Base-by-base conservation (phyloP, 129 eudicot genomes). In the carrot (Daucus carota) region DNA sequence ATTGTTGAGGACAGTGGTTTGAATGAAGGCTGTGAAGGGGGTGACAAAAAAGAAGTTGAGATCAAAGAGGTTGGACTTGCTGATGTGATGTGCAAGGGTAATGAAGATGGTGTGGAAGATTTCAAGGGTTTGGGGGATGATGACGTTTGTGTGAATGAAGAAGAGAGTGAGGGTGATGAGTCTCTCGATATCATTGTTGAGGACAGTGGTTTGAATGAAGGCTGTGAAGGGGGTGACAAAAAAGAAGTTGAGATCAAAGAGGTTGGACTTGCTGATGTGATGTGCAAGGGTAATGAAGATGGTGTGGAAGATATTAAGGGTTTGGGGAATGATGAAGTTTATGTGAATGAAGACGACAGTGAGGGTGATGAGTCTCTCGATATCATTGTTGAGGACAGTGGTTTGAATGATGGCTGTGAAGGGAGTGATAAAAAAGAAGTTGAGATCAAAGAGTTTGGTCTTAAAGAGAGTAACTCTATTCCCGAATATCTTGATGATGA, bases 91-190 rank as follows among this genome's bases (percentile, higher is more conserved):
- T n/a, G n/a, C n/a, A n/a, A n/a, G n/a, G n/a, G n/a, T n/a, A n/a
- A n/a, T n/a, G n/a, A n/a, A n/a, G n/a, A n/a, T n/a, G n/a, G n/a
- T n/a, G n/a, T n/a, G n/a, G n/a, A n/a, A n/a, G n/a, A n/a, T n/a
- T n/a, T n/a, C n/a, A n/a, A n/a, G n/a, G 18, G 22, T 44, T 6
- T 18, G 2, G 5, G 11, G 3, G 6, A 29, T 44, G n/a, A n/a
- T n/a, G n/a, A n/a, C n/a, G n/a, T n/a, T n/a, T n/a, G n/a, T n/a
- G n/a, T n/a, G n/a, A n/a, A n/a, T n/a, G n/a, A n/a, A n/a, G n/a
- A n/a, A n/a, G n/a, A 40, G 4, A 38, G 50, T 59, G 78, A 75
- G 50, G 59, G 71, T 59, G 71, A 75, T 45, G 71, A 75, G 63
- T 24, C 50, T 26, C 59, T 75, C 7, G 12, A 36, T 34, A 40